Evolutionary conservation across 306 rosid species (phyloP).

Genomic region (Dalbergia oliveri): DNA sequence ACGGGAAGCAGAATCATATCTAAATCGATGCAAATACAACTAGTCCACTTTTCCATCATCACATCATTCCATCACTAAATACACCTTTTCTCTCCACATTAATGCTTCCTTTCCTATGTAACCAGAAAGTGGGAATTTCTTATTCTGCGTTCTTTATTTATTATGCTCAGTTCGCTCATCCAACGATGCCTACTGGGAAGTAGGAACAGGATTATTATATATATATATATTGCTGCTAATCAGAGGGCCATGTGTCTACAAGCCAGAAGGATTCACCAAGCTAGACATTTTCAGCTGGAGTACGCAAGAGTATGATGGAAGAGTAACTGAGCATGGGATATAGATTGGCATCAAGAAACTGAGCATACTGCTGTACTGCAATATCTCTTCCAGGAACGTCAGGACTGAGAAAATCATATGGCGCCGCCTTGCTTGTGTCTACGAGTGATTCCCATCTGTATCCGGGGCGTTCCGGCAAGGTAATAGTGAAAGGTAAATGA

Average conservation of each 20-base stretch:
- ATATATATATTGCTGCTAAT: background rate
- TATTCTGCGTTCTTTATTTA: slow-evolving; percentile 14
- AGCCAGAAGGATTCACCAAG: slow-evolving; percentile 34
- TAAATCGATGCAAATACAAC: slow-evolving; percentile 14
- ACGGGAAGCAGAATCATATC: background rate
- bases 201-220: background rate
- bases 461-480: slow-evolving; percentile 87
- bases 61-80: slow-evolving; percentile 23
- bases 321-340: slow-evolving; percentile 98
- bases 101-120: slow-evolving; percentile 5
- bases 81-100: background rate
- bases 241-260: slow-evolving; percentile 4
- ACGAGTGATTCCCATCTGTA: slow-evolving; percentile 85
- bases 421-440: slow-evolving; percentile 85
- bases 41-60: slow-evolving; percentile 20
- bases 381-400: slow-evolving; percentile 74
- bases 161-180: slow-evolving; percentile 21
- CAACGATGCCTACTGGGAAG: background rate
- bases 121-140: slow-evolving; percentile 11
- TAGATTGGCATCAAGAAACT: slow-evolving; percentile 76
- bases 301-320: slow-evolving; percentile 79
- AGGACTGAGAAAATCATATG: slow-evolving; percentile 78
- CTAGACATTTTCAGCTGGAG: slow-evolving; percentile 59
- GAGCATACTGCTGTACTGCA: slow-evolving; percentile 78
- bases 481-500: slow-evolving; percentile 70